These are phyloP conservation scores for Spongospora subterranea DNA, from an alignment of 208 protist genomes.

Conservation along the genomic window DNA sequence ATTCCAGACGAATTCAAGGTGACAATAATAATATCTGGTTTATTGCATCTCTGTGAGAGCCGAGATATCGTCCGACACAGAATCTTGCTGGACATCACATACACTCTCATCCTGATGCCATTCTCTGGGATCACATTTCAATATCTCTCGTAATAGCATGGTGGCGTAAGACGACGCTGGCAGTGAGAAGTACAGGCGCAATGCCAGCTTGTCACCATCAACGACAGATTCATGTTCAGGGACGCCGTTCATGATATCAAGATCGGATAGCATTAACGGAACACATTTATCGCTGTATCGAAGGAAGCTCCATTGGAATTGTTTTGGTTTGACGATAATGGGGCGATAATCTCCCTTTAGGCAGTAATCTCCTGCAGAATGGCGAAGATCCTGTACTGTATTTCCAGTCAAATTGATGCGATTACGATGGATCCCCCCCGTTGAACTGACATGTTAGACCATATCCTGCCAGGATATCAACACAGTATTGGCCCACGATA, in stretches of 20 bases:
- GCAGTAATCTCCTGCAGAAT: not conserved
- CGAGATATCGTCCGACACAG: no score
- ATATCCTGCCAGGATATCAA: not conserved
- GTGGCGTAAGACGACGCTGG: slow-evolving; percentile 32
- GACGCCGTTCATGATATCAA: slow-evolving; percentile 23
- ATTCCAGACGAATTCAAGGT: no score
- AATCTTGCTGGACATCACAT: no score
- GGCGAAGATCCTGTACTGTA: not conserved
- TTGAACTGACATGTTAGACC: not conserved
- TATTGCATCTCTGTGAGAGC: no score
- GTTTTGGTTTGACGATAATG: not conserved
- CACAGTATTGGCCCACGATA: slow-evolving; percentile 6
- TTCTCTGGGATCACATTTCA: not conserved
- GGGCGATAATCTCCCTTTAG: not conserved
- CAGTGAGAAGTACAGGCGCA: slow-evolving; percentile 40
- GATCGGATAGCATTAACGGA: slow-evolving; percentile 32
- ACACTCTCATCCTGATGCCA: no score
- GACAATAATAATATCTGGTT: no score
- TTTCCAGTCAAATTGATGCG: not conserved
- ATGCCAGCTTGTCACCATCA: not conserved
- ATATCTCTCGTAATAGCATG: slow-evolving; percentile 1
- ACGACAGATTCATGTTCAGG: not conserved
- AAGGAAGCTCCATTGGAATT: slow-evolving; percentile 7
- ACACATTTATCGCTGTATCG: slow-evolving; percentile 2
- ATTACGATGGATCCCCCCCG: not conserved